These are phyloP conservation scores for Parachlorella kessleri DNA, from an alignment of 139 green algal species.

Conservation along the genomic window DNA sequence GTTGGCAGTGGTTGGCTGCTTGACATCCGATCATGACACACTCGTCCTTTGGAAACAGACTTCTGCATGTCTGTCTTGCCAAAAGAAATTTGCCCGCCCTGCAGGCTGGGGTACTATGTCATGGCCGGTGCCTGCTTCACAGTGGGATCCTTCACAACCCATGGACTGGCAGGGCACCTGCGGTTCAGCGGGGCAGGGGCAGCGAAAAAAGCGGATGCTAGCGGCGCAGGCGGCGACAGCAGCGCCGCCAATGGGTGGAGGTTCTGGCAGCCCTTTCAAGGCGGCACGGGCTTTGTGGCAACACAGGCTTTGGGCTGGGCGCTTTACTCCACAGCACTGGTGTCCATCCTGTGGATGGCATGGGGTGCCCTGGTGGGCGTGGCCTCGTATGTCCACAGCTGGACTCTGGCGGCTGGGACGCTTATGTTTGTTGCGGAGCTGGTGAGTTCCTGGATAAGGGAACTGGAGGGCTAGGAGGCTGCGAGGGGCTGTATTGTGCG, in stretches of 20 bases:
- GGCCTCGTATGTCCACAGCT: slow-evolving; percentile 56
- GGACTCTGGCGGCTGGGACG: slow-evolving; percentile 55
- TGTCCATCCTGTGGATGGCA: slow-evolving; percentile 57
- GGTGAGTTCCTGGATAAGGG: slow-evolving; percentile 8
- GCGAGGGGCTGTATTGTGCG: background rate
- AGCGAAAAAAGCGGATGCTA: background rate
- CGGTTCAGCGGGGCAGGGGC: slow-evolving; percentile 32
- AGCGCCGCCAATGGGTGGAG: slow-evolving; percentile 52
- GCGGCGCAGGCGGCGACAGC: background rate
- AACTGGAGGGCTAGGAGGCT: background rate
- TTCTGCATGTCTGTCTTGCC: no score
- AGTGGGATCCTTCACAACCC: slow-evolving; percentile 71
- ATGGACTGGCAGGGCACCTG: slow-evolving; percentile 77
- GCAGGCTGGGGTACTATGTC: slow-evolving; percentile 57
- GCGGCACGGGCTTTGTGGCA: slow-evolving; percentile 76
- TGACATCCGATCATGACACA: no score
- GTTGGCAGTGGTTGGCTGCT: no score
- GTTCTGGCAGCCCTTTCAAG: slow-evolving; percentile 86
- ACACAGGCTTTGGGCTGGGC: slow-evolving; percentile 82
- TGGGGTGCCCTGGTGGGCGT: slow-evolving; percentile 58
- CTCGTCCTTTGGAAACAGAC: no score
- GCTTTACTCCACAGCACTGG: slow-evolving; percentile 67
- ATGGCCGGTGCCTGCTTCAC: slow-evolving; percentile 68
- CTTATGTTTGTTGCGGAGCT: slow-evolving; percentile 68
- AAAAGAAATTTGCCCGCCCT: no score